Conservation (phyloP, 129 eudicot genomes). For the Helichrysum umbraculigerum region DNA sequence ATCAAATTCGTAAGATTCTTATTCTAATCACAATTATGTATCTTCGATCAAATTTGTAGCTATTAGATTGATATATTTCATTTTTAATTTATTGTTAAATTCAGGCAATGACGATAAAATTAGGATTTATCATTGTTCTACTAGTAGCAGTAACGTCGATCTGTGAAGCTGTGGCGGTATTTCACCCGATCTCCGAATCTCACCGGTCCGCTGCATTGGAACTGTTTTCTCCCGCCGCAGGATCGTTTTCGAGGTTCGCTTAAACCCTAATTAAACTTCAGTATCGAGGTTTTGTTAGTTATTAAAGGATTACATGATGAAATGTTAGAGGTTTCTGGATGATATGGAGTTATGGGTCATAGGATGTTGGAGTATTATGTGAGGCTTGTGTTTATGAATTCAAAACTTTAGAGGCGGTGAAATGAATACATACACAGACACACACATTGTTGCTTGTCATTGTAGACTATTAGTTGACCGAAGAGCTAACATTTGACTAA, state of each 20-base stretch:
- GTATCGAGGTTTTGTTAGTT: background rate
- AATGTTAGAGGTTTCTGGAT: background rate
- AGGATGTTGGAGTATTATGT: background rate
- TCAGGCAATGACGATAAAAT: constrained; percentile 56
- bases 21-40: constrained; percentile 5
- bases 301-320: background rate
- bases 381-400: constrained; percentile 1
- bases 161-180: constrained; percentile 54
- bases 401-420: background rate
- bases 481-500: background rate
- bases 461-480: background rate
- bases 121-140: constrained; percentile 48
- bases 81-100: background rate
- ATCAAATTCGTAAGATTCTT: constrained; percentile 27
- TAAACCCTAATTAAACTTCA: constrained; percentile 35
- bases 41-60: constrained; percentile 2
- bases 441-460: background rate
- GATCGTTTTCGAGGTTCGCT: constrained; percentile 60
- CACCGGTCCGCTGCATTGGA: constrained; percentile 81
- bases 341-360: background rate
- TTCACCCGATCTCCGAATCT: constrained; percentile 65
- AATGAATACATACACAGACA: background rate
- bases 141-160: constrained; percentile 42
- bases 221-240: constrained; percentile 45
- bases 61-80: background rate